A percentile compares a stretch with the other conserved stretches of the same genome.
Evolutionary conservation across 2,329 filamentous ascomycete species (phyloP).

Genomic region (Cladophialophora carrionii): DNA sequence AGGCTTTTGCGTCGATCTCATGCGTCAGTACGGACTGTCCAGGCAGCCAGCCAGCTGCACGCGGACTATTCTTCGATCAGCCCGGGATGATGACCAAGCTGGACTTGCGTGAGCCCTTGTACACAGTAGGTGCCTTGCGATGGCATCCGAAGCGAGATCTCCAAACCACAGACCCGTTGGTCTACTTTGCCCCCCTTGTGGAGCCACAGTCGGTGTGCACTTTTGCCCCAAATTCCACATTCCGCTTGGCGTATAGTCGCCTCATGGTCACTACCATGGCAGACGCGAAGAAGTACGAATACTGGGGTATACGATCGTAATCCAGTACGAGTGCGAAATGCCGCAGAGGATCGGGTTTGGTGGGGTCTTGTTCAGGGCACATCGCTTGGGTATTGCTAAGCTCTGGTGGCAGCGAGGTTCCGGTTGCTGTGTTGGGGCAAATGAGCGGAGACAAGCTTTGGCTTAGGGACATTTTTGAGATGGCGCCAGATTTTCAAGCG

Average conservation of each 20-base stretch:
- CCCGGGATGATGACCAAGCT: not conserved
- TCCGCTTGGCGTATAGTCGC: not conserved
- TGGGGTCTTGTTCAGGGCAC: constrained; percentile 1
- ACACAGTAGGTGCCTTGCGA: not conserved
- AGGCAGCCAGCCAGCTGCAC: not conserved
- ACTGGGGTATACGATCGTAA: no score
- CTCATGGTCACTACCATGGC: not conserved
- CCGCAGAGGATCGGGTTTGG: not conserved
- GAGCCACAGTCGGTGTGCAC: not conserved
- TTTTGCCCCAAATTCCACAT: not conserved
- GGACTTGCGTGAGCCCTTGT: not conserved
- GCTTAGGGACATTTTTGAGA: not conserved
- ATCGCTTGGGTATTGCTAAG: constrained; percentile 13
- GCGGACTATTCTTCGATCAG: not conserved
- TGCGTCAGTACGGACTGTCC: not conserved
- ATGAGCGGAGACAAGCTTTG: constrained; percentile 14
- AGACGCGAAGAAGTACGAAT: not conserved
- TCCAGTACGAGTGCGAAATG: not conserved
- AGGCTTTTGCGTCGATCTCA: not conserved
- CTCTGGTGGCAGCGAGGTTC: constrained; percentile 8
- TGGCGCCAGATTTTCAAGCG: not conserved
- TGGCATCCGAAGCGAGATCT: constrained; percentile 5
- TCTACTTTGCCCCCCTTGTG: not conserved
- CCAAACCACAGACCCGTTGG: not conserved
- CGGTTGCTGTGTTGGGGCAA: constrained; percentile 14